phyloP scores from a whole-genome alignment of 495 filamentous ascomycete genomes.

The Letharia columbiana region DNA sequence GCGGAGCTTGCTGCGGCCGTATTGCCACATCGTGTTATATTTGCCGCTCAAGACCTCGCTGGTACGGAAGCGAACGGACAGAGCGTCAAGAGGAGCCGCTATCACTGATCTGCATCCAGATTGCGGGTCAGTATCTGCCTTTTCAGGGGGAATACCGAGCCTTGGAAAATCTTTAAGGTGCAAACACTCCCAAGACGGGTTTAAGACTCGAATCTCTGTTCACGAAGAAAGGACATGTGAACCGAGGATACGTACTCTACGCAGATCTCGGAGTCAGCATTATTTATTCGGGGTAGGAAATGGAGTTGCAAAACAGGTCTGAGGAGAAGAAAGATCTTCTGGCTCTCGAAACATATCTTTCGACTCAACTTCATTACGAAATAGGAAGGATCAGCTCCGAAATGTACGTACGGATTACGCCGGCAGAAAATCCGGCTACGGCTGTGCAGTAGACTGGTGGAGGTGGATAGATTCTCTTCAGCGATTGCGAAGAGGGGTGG shows the following conservation, averaged over 20 bases:
- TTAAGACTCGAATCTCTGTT: background rate
- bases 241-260: slow-evolving; percentile 26
- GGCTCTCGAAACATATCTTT: no score
- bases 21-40: slow-evolving; percentile 77
- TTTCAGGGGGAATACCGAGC: background rate
- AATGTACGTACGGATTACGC: slow-evolving; percentile 43
- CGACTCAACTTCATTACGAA: no score
- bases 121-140: background rate
- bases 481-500: slow-evolving; percentile 57
- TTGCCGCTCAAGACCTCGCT: slow-evolving; percentile 57
- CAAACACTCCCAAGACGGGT: background rate
- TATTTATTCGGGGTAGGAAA: no score
- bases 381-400: no score
- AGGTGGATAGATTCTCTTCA: slow-evolving; percentile 68
- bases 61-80: slow-evolving; percentile 70
- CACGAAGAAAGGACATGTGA: background rate
- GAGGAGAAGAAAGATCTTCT: no score
- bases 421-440: slow-evolving; percentile 66
- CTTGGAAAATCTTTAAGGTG: background rate
- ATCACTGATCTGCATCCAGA: slow-evolving; percentile 44
- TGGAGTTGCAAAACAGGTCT: no score
- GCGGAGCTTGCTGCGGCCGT: slow-evolving; percentile 59
- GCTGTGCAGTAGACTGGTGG: slow-evolving; percentile 59
- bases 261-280: no score
- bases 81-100: slow-evolving; percentile 80